Evolutionary conservation across 371 early-diverging fungal genomes (phyloP).

Genomic region (Pancytospora philotis): DNA sequence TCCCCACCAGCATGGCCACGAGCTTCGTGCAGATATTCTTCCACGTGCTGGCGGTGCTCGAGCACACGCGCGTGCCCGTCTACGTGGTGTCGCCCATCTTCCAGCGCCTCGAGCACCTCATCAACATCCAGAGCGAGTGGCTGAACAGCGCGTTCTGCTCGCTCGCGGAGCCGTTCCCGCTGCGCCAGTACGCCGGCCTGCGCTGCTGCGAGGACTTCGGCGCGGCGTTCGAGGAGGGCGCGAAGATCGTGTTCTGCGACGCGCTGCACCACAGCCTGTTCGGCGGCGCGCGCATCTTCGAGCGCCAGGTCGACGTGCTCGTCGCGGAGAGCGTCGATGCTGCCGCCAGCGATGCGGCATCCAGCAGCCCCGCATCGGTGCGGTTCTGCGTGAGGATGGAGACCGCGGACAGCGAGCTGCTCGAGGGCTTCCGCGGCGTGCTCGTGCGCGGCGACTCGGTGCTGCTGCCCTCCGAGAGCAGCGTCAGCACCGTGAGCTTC

Average conservation of each 20-base stretch:
- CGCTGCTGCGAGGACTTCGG: neutral
- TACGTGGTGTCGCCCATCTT: conserved; percentile 18
- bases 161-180: conserved; percentile 22
- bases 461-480: neutral
- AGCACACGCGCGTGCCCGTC: neutral
- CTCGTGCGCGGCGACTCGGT: conserved; percentile 4
- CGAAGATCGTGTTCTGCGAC: conserved; percentile 16
- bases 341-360: neutral
- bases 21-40: conserved; percentile 18
- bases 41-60: conserved; percentile 20
- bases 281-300: neutral
- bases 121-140: conserved; percentile 33
- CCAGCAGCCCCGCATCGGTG: neutral
- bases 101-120: neutral
- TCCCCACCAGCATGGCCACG: conserved; percentile 4
- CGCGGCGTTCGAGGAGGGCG: neutral
- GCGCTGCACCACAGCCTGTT: neutral
- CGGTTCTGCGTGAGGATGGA: conserved; percentile 23
- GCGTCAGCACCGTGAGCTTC: neutral
- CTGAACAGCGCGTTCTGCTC: neutral
- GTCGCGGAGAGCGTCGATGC: neutral
- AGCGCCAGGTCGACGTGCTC: neutral
- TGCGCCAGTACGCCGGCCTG: conserved; percentile 13
- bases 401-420: conserved; percentile 4
- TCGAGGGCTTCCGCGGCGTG: neutral